These are phyloP conservation scores for Abrus precatorius DNA, from an alignment of 306 rosid species.

Conservation along the genomic window DNA sequence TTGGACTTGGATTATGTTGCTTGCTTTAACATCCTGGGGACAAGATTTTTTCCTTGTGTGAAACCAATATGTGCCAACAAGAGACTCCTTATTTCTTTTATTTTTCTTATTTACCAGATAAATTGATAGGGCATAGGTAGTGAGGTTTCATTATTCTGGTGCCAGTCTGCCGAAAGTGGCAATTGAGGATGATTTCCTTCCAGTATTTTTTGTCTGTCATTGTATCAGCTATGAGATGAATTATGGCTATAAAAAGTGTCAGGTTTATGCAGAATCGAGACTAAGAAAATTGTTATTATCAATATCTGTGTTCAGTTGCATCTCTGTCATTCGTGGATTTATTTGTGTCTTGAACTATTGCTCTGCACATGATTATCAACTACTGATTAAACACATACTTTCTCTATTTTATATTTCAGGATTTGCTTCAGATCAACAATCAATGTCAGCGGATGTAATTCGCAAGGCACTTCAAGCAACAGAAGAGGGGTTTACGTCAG, in stretches of 20 bases:
- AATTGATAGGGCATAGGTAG: slow-evolving; percentile 11
- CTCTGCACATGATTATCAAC: not conserved
- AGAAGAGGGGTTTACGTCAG: slow-evolving; percentile 82
- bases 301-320: not conserved
- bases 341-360: slow-evolving; percentile 22
- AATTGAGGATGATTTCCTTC: slow-evolving; percentile 18
- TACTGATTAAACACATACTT: slow-evolving; percentile 7
- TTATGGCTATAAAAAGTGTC: slow-evolving; percentile 15
- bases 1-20: slow-evolving; percentile 26
- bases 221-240: slow-evolving; percentile 11
- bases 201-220: not conserved
- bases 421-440: slow-evolving; percentile 81
- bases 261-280: slow-evolving; percentile 3
- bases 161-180: not conserved
- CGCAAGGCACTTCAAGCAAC: slow-evolving; percentile 93
- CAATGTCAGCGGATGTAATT: slow-evolving; percentile 80
- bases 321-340: slow-evolving; percentile 25
- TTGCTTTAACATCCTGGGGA: slow-evolving; percentile 10
- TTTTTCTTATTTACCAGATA: slow-evolving; percentile 10
- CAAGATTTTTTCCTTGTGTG: not conserved
- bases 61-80: not conserved
- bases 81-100: not conserved
- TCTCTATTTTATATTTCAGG: slow-evolving; percentile 60
- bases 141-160: slow-evolving; percentile 10
- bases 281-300: slow-evolving; percentile 10